Percentiles rank a stretch among this genome's conserved stretches.
These are phyloP conservation scores for Symbiotaphrina buchneri DNA, from an alignment of 495 filamentous ascomycete species.

Conservation along the genomic window DNA sequence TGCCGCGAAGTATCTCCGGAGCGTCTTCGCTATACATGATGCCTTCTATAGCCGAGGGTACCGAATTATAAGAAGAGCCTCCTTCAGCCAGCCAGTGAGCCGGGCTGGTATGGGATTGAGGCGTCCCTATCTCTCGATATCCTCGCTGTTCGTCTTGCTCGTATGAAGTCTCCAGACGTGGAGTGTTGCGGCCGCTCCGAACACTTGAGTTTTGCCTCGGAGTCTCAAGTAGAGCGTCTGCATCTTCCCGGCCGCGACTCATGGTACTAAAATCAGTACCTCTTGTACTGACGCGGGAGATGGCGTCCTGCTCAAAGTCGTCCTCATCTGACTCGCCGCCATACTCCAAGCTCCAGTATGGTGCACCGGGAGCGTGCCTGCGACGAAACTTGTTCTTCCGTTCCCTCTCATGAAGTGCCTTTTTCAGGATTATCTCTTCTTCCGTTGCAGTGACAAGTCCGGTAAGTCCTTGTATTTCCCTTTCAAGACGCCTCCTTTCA, in stretches of 20 bases:
- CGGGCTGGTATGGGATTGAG: slow-evolving; percentile 1
- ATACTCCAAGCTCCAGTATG: slow-evolving; percentile 62
- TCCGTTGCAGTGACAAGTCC: slow-evolving; percentile 5
- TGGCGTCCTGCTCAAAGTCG: no score
- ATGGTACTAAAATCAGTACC: background rate
- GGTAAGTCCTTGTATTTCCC: slow-evolving; percentile 24
- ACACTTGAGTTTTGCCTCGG: no score
- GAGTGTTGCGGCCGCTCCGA: no score
- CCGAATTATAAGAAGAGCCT: slow-evolving; percentile 22
- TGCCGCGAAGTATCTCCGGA: slow-evolving; percentile 23
- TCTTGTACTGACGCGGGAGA: no score
- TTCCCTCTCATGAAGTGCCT: slow-evolving; percentile 7
- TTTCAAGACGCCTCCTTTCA: slow-evolving; percentile 58
- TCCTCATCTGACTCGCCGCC: slow-evolving; percentile 42
- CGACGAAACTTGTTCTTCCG: background rate
- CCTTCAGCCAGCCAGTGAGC: background rate
- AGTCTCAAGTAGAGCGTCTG: slow-evolving; percentile 11
- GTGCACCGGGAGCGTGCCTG: slow-evolving; percentile 2
- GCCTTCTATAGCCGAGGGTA: slow-evolving; percentile 38
- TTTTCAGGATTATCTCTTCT: slow-evolving; percentile 9
- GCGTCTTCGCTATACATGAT: slow-evolving; percentile 53
- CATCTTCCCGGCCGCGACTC: no score
- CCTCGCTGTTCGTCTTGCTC: no score
- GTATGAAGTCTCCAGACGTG: no score
- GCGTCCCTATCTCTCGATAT: slow-evolving; percentile 2